Conservation (phyloP, 192 early-diverging fungal species). For the Rhizoclosmatium globosum region DNA sequence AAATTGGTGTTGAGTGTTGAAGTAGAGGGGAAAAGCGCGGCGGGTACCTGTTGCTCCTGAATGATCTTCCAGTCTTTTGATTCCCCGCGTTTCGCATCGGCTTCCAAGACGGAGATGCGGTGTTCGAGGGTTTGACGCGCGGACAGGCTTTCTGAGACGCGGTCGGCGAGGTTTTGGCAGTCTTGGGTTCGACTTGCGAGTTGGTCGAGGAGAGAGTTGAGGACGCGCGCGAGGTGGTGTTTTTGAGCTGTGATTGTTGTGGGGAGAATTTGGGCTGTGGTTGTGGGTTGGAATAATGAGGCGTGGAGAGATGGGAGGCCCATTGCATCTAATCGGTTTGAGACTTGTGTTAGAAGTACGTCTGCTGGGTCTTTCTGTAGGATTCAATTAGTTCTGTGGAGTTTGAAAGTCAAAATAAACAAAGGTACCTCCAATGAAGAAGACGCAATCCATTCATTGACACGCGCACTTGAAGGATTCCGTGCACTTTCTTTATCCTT, state of each 20-base stretch:
- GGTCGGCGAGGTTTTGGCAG: not conserved
- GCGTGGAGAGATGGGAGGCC: constrained; percentile 47
- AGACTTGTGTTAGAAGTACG: not conserved
- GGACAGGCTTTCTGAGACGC: not conserved
- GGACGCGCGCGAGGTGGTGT: not conserved
- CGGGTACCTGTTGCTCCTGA: constrained; percentile 29
- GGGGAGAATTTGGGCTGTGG: not conserved
- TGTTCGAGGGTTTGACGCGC: constrained; percentile 4
- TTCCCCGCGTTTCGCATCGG: not conserved
- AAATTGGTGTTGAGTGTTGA: not conserved
- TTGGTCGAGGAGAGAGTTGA: constrained; percentile 32
- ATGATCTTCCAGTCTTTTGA: constrained; percentile 31
- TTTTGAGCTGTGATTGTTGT: not conserved
- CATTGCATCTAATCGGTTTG: constrained; percentile 25
- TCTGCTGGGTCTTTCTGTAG: not conserved
- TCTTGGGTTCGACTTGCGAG: constrained; percentile 15
- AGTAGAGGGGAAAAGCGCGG: no score
- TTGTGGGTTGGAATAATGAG: constrained; percentile 21
- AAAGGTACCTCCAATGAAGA: no score
- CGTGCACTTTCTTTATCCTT: no score
- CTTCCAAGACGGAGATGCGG: not conserved
- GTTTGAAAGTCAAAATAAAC: no score
- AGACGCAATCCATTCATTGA: no score
- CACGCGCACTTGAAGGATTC: no score
- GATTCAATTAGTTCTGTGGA: not conserved